Evolutionary conservation across 106 monocot species (phyloP).

Genomic region (Dendrobium nobile): DNA sequence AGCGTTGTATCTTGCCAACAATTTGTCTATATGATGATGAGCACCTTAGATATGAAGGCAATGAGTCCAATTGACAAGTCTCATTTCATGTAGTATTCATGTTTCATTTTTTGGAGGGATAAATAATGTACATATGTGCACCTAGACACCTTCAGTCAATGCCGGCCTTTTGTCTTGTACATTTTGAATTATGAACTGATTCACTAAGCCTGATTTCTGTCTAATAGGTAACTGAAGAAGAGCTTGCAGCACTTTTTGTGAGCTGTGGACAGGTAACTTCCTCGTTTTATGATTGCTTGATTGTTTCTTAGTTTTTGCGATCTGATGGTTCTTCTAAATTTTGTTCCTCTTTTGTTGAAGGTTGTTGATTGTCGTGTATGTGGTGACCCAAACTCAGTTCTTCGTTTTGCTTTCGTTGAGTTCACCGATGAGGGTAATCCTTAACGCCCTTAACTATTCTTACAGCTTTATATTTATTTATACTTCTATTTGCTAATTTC

Average conservation of each 20-base stretch:
- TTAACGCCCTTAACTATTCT: not conserved
- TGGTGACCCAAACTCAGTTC: slow-evolving; percentile 54
- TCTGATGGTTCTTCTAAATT: slow-evolving; percentile 1
- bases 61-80: not conserved
- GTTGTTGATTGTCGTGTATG: slow-evolving; percentile 53
- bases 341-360: slow-evolving; percentile 10
- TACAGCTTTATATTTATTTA: not conserved
- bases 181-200: not conserved
- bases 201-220: not conserved
- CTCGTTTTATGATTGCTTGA: not conserved
- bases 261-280: slow-evolving; percentile 32
- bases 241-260: slow-evolving; percentile 37
- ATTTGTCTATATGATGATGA: no score
- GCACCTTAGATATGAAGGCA: no score
- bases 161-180: not conserved
- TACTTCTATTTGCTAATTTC: not conserved
- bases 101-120: not conserved
- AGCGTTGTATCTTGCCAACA: no score
- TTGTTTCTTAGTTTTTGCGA: not conserved
- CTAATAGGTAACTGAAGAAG: slow-evolving; percentile 48
- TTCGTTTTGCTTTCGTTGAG: slow-evolving; percentile 50
- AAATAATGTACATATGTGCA: not conserved
- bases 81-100: not conserved
- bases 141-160: not conserved
- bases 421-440: slow-evolving; percentile 38